Percentiles rank a stretch among this genome's conserved stretches.
Evolutionary conservation across 805 yeast species (phyloP).

Genomic region (Yarrowia keelungensis): DNA sequence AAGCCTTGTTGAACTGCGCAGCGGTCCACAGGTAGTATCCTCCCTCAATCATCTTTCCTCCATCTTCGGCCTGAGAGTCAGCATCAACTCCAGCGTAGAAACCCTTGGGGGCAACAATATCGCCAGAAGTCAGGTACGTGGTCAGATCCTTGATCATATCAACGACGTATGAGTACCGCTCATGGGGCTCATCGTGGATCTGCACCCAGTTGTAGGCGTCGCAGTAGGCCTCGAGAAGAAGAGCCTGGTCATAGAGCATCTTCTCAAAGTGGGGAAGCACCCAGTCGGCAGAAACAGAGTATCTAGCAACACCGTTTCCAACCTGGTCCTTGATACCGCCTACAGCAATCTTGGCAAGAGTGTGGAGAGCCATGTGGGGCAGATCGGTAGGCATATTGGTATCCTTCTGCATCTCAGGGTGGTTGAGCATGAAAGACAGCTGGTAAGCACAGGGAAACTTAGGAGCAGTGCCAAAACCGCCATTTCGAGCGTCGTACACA

Average conservation of each 20-base stretch:
- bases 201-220: slow-evolving; percentile 46
- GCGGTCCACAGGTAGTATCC: slow-evolving; percentile 49
- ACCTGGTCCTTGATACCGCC: slow-evolving; percentile 53
- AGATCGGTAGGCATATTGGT: slow-evolving; percentile 39
- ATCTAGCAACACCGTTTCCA: slow-evolving; percentile 51
- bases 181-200: slow-evolving; percentile 42
- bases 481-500: slow-evolving; percentile 46
- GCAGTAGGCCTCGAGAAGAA: slow-evolving; percentile 49
- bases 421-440: slow-evolving; percentile 44
- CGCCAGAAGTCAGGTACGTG: slow-evolving; percentile 44
- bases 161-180: slow-evolving; percentile 40
- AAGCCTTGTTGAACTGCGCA: slow-evolving; percentile 48
- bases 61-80: slow-evolving; percentile 26
- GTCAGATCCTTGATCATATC: slow-evolving; percentile 43
- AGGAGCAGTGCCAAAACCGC: slow-evolving; percentile 51
- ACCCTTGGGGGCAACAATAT: slow-evolving; percentile 44
- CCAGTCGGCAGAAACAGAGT: slow-evolving; percentile 53
- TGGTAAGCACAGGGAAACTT: slow-evolving; percentile 50
- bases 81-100: slow-evolving; percentile 47
- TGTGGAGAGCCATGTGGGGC: slow-evolving; percentile 44
- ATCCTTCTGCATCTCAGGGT: slow-evolving; percentile 28
- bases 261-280: slow-evolving; percentile 53
- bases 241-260: slow-evolving; percentile 52
- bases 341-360: slow-evolving; percentile 47
- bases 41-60: slow-evolving; percentile 34